Percentiles rank a stretch among this genome's conserved stretches.
These are phyloP conservation scores for Apiotrichum laibachii DNA, from an alignment of 1,284 basidiomycete species.

Conservation along the genomic window DNA sequence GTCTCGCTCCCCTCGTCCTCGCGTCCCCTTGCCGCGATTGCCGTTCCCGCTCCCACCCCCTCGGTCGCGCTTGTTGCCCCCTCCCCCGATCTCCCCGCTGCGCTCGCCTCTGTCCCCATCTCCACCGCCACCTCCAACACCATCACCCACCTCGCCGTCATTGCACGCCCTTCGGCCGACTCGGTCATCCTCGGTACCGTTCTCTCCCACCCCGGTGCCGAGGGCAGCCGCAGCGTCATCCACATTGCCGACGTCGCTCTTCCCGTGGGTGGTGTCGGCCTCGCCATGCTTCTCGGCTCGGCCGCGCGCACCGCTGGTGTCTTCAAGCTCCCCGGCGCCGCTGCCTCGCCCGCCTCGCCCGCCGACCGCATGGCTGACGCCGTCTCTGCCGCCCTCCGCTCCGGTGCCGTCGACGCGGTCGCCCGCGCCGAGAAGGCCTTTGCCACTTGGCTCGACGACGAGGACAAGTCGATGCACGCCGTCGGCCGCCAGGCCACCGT, in stretches of 20 bases:
- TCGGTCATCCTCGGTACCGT: constrained; percentile 26
- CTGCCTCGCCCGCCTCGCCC: neutral
- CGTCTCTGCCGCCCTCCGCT: constrained; percentile 6
- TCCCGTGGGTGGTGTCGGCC: constrained; percentile 37
- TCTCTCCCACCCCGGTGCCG: constrained; percentile 10
- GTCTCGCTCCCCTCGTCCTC: constrained; percentile 25
- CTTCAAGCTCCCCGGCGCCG: constrained; percentile 8
- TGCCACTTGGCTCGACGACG: constrained; percentile 18
- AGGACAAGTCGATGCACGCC: constrained; percentile 8
- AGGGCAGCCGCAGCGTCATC: constrained; percentile 33
- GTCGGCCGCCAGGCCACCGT: constrained; percentile 3
- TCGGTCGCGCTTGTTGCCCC: constrained; percentile 35
- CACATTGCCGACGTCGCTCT: constrained; percentile 37
- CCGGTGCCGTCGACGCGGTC: constrained; percentile 7
- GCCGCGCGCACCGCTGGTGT: constrained; percentile 26
- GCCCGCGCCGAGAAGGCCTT: constrained; percentile 19
- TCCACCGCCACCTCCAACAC: constrained; percentile 22
- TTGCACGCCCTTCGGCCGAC: constrained; percentile 9
- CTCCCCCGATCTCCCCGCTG: constrained; percentile 29
- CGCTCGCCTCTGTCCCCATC: constrained; percentile 26
- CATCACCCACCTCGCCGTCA: constrained; percentile 29
- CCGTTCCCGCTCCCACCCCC: constrained; percentile 27
- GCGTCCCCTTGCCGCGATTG: constrained; percentile 26
- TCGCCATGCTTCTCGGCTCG: constrained; percentile 36
- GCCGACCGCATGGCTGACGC: constrained; percentile 14